phyloP scores from a whole-genome alignment of 2,329 filamentous ascomycete genomes.

The Torrubiella hemipterigena region DNA sequence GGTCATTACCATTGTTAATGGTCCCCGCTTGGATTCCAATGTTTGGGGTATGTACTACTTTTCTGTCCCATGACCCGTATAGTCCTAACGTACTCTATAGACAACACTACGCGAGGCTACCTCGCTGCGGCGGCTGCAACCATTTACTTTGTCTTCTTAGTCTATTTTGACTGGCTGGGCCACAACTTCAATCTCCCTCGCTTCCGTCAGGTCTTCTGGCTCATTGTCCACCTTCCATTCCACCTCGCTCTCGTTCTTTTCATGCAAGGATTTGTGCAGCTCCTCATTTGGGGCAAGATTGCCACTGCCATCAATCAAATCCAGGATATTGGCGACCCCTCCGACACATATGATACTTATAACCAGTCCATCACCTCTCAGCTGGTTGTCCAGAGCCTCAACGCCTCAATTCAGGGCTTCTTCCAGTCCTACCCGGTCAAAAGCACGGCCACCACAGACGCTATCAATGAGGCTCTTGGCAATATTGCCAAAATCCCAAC shows the following conservation, averaged over 20 bases:
- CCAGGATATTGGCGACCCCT: conserved; percentile 1
- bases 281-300: conserved; percentile 33
- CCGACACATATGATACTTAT: conserved; percentile 6
- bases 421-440: conserved; percentile 16
- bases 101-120: conserved; percentile 24
- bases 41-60: conserved; percentile 21
- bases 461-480: conserved; percentile 12
- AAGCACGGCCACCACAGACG: conserved; percentile 8
- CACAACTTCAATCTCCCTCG: conserved; percentile 44
- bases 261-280: conserved; percentile 50
- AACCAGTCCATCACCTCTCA: conserved; percentile 10
- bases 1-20: conserved; percentile 38
- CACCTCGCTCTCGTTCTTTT: conserved; percentile 51
- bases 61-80: rapidly evolving
- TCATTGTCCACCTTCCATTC: conserved; percentile 47
- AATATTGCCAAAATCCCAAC: conserved; percentile 17
- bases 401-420: conserved; percentile 9
- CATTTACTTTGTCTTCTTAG: conserved; percentile 33
- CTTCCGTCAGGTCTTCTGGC: conserved; percentile 48
- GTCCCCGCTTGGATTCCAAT: no score
- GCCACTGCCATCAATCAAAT: conserved; percentile 16
- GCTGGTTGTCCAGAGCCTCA: conserved; percentile 8
- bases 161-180: conserved; percentile 52
- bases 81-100: conserved; percentile 11
- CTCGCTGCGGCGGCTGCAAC: conserved; percentile 25